phyloP scores from a whole-genome alignment of 2,329 filamentous ascomycete species.

The Pseudogymnoascus sp. region DNA sequence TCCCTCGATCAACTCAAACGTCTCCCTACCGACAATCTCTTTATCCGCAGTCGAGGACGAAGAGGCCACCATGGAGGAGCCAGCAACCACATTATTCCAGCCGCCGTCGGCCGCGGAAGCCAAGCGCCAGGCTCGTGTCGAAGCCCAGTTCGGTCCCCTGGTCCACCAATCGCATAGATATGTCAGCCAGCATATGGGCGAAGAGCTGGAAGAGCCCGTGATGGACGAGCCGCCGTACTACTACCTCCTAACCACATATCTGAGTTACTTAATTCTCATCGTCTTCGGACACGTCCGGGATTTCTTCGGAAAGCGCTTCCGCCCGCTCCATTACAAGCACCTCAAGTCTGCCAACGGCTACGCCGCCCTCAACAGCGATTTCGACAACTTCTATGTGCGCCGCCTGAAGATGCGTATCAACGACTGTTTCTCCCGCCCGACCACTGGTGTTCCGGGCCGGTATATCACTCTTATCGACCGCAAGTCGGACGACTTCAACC shows the following conservation, averaged over 20 bases:
- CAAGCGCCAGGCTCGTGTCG: constrained; percentile 63
- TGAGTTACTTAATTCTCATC: constrained; percentile 94
- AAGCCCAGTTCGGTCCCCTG: constrained; percentile 88
- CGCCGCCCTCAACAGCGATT: constrained; percentile 92
- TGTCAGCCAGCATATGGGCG: constrained; percentile 77
- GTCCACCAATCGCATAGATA: constrained; percentile 75
- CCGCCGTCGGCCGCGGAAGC: constrained; percentile 80
- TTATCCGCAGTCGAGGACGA: constrained; percentile 77
- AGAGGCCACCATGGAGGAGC: constrained; percentile 63
- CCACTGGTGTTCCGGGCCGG: constrained; percentile 85
- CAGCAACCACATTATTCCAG: constrained; percentile 74
- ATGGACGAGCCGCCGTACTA: constrained; percentile 96
- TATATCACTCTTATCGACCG: constrained; percentile 91
- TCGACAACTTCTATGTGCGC: constrained; percentile 96
- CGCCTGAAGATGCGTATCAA: constrained; percentile 90
- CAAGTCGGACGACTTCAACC: constrained; percentile 83
- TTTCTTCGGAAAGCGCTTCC: constrained; percentile 95
- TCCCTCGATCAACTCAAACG: constrained; percentile 59
- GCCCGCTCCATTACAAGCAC: constrained; percentile 72
- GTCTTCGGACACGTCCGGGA: constrained; percentile 91
- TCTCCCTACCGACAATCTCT: constrained; percentile 83
- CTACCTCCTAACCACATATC: constrained; percentile 94
- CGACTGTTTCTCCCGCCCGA: constrained; percentile 89
- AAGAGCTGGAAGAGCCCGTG: constrained; percentile 70
- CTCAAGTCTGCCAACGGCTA: constrained; percentile 80